Conservation (phyloP, 495 filamentous ascomycete genomes). For the Parathielavia appendiculata region DNA sequence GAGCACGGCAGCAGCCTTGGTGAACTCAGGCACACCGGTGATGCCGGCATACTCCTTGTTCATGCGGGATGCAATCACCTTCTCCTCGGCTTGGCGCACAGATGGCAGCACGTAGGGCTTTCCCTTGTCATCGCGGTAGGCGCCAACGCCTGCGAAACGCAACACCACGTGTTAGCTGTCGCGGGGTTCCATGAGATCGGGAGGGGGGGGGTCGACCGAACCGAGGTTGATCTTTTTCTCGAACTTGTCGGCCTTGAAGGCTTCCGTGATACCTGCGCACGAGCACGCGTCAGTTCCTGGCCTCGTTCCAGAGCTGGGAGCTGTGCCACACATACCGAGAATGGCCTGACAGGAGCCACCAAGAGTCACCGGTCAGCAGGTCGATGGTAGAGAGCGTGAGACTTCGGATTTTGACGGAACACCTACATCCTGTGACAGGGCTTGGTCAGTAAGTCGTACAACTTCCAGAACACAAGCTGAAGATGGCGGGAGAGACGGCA, state of each 20-base stretch:
- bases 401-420: conserved; percentile 21
- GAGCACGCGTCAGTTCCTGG: conserved; percentile 10
- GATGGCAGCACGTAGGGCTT: conserved; percentile 97
- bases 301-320: background rate
- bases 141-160: conserved; percentile 57
- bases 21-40: conserved; percentile 90
- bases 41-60: conserved; percentile 99
- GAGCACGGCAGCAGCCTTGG: conserved; percentile 80
- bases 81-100: conserved; percentile 81
- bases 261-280: conserved; percentile 82
- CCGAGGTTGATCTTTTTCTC: conserved; percentile 95
- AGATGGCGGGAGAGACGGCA: conserved; percentile 21
- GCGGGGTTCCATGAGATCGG: background rate
- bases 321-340: conserved; percentile 51
- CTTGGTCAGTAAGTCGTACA: conserved; percentile 26
- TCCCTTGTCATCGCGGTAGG: conserved; percentile 88
- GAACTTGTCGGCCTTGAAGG: conserved; percentile 93
- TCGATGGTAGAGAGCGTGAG: background rate
- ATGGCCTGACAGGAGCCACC: conserved; percentile 56
- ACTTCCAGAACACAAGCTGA: background rate
- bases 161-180: conserved; percentile 24
- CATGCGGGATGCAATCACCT: conserved; percentile 65
- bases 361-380: conserved; percentile 23
- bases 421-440: conserved; percentile 54
- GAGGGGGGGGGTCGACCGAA: conserved; percentile 25